A percentile compares a stretch with the other conserved stretches of the same genome.
These are phyloP conservation scores for Mycena albidolilacea DNA, from an alignment of 768 basidiomycete genomes.

Conservation along the genomic window DNA sequence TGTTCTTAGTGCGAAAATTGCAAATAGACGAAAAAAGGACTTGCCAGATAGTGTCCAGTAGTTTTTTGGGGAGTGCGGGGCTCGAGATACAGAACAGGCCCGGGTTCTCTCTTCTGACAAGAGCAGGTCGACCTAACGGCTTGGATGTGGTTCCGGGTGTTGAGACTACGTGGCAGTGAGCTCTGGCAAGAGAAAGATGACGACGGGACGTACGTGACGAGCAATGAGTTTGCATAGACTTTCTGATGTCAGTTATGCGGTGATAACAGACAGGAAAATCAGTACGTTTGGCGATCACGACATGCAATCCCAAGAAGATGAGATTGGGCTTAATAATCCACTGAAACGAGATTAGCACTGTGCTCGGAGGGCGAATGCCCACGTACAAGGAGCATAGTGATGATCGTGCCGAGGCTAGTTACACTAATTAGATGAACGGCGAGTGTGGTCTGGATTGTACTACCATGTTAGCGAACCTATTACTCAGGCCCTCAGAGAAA, in stretches of 20 bases:
- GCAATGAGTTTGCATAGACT: conserved; percentile 63
- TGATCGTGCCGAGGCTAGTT: conserved; percentile 56
- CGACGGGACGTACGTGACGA: conserved; percentile 58
- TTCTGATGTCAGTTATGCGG: not conserved
- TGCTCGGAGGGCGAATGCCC: not conserved
- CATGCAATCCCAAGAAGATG: conserved; percentile 65
- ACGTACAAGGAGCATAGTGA: conserved; percentile 65
- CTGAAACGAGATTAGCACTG: conserved; percentile 3
- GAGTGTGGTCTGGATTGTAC: not conserved
- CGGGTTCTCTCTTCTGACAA: conserved; percentile 3
- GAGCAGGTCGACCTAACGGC: not conserved
- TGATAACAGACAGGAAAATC: conserved; percentile 24
- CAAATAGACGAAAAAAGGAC: not conserved
- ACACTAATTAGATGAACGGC: not conserved
- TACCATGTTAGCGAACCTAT: conserved; percentile 59
- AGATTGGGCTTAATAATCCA: conserved; percentile 49
- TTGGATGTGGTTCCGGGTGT: conserved; percentile 52
- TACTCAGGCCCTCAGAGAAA: not conserved
- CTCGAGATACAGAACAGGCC: conserved; percentile 21
- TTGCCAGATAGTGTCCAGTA: not conserved
- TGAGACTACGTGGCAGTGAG: conserved; percentile 45
- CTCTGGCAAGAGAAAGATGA: not conserved
- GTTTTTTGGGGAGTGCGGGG: not conserved
- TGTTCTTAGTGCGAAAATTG: not conserved
- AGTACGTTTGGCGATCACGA: conserved; percentile 67